Percentiles rank a stretch among this genome's conserved stretches.
These are phyloP conservation scores for Wilcoxina mikolae DNA, from an alignment of 495 filamentous ascomycete genomes.

Conservation along the genomic window DNA sequence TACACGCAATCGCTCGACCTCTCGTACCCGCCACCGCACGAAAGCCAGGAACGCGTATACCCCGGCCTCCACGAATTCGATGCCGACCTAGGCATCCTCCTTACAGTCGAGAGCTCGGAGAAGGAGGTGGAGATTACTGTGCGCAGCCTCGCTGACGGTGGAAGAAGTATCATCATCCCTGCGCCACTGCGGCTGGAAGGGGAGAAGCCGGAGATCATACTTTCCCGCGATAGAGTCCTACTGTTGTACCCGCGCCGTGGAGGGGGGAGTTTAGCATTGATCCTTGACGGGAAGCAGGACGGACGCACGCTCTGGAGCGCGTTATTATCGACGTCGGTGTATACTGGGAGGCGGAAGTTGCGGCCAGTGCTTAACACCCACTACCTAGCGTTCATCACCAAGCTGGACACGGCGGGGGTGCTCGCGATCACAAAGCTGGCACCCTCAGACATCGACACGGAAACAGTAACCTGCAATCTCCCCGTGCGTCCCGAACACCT, in stretches of 20 bases:
- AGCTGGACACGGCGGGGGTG: constrained; percentile 1
- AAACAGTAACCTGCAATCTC: background rate
- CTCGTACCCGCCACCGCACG: background rate
- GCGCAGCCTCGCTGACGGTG: constrained; percentile 5
- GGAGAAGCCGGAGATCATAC: constrained; percentile 2
- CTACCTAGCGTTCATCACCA: constrained; percentile 15
- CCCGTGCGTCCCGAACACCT: constrained; percentile 11
- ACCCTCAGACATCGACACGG: background rate
- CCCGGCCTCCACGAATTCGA: constrained; percentile 9
- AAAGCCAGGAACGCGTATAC: background rate
- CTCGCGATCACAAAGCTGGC: background rate
- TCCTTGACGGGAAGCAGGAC: constrained; percentile 9
- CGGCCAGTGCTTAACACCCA: constrained; percentile 17
- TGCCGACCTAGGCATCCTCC: constrained; percentile 8
- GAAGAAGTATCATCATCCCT: constrained; percentile 6
- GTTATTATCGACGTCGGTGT: constrained; percentile 9
- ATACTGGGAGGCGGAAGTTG: constrained; percentile 3
- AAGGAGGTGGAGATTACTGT: constrained; percentile 1
- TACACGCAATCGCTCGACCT: constrained; percentile 3
- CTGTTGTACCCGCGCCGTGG: constrained; percentile 6
- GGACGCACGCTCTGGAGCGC: constrained; percentile 15
- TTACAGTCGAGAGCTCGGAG: background rate
- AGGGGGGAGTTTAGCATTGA: constrained; percentile 3
- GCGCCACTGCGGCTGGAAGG: constrained; percentile 3
- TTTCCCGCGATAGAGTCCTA: constrained; percentile 1